Conservation (phyloP, 495 filamentous ascomycete species). For the Hyaloscypha variabilis region DNA sequence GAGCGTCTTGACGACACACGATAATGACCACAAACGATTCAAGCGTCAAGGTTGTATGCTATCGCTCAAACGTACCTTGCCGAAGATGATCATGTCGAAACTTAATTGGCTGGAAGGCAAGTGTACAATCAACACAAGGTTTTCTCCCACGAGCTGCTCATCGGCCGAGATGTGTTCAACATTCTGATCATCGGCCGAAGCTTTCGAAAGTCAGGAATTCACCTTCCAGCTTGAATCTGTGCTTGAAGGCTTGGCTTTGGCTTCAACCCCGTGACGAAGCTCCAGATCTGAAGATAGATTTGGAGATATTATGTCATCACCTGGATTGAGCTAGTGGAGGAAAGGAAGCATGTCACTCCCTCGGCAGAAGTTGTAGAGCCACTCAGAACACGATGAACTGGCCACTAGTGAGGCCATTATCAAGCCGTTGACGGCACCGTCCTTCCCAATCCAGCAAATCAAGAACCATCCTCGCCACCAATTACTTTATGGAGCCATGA, state of each 20-base stretch:
- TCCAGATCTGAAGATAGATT: background rate
- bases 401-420: background rate
- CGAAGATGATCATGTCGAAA: no score
- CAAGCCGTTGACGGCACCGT: background rate
- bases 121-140: no score
- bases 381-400: background rate
- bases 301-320: background rate
- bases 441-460: background rate
- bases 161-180: background rate
- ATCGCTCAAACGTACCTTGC: no score
- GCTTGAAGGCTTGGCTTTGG: no score
- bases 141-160: no score
- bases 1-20: background rate
- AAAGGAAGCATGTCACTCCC: background rate
- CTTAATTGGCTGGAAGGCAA: background rate
- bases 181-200: background rate
- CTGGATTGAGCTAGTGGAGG: background rate
- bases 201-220: no score
- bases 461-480: background rate
- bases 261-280: background rate
- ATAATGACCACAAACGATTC: no score
- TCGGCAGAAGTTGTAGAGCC: background rate
- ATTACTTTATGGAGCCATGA: background rate
- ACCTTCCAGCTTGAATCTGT: no score
- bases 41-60: no score